Evolutionary conservation across 495 filamentous ascomycete genomes (phyloP), one percentile per base, ranked within the genome.

Genomic region (Penicillium alfredii): DNA sequence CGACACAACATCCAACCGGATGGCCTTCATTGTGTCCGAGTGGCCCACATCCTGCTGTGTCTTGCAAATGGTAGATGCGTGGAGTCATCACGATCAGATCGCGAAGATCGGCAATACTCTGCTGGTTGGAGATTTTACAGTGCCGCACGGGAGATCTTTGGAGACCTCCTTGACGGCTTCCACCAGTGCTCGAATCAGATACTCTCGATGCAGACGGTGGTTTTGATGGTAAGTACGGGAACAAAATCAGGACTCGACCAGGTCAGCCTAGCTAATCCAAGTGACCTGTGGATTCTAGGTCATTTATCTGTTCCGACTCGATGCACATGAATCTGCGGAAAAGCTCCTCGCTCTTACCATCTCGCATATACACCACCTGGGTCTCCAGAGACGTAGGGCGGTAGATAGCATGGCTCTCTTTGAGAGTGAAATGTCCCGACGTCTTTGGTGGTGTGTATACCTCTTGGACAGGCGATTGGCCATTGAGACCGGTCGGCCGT

Each of bases 371-470:
- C 48, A 58, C 26, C 43, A 58, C 24, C 35, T 58, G 10, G 55
- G 55, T 11, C 36, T 55, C 3, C 55, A 58, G 8, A 42, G 51
- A 18, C 28, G 39, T 3, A 42, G 40, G 31, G 43, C 50, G 9
- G 41, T 50, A 1, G 26, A 43, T 10, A 4, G 9, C 1, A 47
- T 58, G 42, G 15, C 31, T 14, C 15, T 26, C 3, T 51, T 50
- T 19, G 24, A 52, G 6, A 27, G 35, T 18, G 51, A 58, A 30
- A 43, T 52, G 29, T 21, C 39, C 28, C 47, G 47, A 8, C 47
- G 51, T 2, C 22, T 55, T 2, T 58, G 55, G 55, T 58, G 51
- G 51, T 52, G 47, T 29, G 40, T 52, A 3, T 58, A 58, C 25
- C 14, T 47, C 4, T 21, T 58, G 33, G 51, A 58, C 20, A 39